phyloP scores from a whole-genome alignment of 805 yeast genomes.

The Candida insectorum region DNA sequence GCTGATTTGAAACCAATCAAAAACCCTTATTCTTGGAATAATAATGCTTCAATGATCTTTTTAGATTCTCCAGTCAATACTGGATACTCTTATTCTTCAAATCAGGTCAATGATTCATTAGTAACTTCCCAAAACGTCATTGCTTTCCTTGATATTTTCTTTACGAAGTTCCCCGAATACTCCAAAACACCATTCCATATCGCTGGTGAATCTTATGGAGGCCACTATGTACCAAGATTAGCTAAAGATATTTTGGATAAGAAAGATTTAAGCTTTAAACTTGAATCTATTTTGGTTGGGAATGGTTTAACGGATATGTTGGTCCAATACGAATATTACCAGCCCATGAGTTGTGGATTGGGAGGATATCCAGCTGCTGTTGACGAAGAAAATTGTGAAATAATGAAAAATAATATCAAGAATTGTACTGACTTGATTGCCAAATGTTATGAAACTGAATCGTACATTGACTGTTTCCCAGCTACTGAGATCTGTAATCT shows the following conservation, averaged over 20 bases:
- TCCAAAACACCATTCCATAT: conserved; percentile 21
- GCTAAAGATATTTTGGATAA: conserved; percentile 34
- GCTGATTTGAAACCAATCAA: conserved; percentile 17
- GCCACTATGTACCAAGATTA: conserved; percentile 39
- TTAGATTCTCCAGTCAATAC: conserved; percentile 25
- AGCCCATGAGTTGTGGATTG: conserved; percentile 82
- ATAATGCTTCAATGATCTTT: conserved; percentile 30
- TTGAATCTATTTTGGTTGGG: conserved; percentile 78
- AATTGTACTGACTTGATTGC: conserved; percentile 71
- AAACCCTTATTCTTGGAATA: conserved; percentile 26
- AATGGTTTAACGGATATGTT: conserved; percentile 85
- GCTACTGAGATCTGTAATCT: conserved; percentile 65
- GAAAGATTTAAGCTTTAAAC: conserved; percentile 36
- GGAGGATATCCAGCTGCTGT: conserved; percentile 30
- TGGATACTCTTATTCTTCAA: conserved; percentile 18
- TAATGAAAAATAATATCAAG: conserved; percentile 40
- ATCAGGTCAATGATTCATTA: conserved; percentile 16
- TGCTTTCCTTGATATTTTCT: conserved; percentile 24
- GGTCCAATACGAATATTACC: conserved; percentile 66
- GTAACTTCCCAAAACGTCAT: conserved; percentile 20
- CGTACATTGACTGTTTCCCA: conserved; percentile 79
- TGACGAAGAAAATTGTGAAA: conserved; percentile 19
- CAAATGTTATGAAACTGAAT: conserved; percentile 66
- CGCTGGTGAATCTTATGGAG: conserved; percentile 39
- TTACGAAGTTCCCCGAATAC: conserved; percentile 21